Conservation (phyloP, 306 rosid species). For the Argentina anserina region DNA sequence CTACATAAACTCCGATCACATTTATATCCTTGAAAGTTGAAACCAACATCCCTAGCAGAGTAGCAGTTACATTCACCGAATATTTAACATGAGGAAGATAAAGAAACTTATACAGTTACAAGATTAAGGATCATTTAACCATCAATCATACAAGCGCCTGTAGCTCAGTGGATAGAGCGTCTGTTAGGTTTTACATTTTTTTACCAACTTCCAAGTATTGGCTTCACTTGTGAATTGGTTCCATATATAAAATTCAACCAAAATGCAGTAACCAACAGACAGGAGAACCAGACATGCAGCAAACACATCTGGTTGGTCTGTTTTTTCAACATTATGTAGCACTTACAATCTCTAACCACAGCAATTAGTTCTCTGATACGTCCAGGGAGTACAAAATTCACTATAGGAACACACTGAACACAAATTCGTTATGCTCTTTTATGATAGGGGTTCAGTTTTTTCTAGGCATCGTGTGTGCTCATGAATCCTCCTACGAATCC, state of each 20-base stretch:
- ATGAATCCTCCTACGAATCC: slow-evolving; percentile 91
- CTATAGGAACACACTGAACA: background rate
- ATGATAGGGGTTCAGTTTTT: background rate
- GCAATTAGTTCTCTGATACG: background rate
- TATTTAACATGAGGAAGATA: no score
- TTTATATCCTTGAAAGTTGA: no score
- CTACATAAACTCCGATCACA: no score
- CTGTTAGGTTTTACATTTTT: background rate
- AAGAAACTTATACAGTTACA: no score
- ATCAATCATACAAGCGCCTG: slow-evolving; percentile 21
- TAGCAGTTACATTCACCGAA: no score
- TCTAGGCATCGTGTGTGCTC: slow-evolving; percentile 75
- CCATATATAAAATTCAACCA: background rate
- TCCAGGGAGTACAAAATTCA: background rate
- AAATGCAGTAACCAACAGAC: background rate
- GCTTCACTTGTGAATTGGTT: no score
- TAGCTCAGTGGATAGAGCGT: slow-evolving; percentile 38
- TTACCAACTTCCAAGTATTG: no score
- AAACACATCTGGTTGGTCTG: background rate
- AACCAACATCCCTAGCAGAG: no score
- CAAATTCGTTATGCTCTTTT: background rate
- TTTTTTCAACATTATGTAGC: background rate
- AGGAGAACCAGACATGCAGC: background rate
- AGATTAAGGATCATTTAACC: no score
- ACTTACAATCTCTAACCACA: slow-evolving; percentile 1